phyloP scores from a whole-genome alignment of 352 stramenopile genomes.

The Globisporangium spinosum region DNA sequence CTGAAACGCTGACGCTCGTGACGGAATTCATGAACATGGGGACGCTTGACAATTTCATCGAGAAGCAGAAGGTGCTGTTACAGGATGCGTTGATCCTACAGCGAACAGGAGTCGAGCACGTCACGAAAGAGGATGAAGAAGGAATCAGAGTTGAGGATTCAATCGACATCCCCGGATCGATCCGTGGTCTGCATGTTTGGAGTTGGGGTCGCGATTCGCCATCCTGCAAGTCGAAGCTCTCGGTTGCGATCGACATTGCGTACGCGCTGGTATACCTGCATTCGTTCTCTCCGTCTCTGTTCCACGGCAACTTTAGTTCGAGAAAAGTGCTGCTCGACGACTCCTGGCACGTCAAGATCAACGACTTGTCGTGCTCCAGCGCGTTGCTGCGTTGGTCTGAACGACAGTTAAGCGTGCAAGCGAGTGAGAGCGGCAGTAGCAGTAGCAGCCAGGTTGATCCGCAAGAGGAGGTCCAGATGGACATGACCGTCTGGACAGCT shows the following conservation, averaged over 20 bases:
- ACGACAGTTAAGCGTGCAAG: slow-evolving; percentile 17
- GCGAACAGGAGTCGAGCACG: slow-evolving; percentile 2
- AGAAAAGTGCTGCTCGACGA: slow-evolving; percentile 39
- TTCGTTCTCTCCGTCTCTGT: slow-evolving; percentile 31
- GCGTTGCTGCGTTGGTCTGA: slow-evolving; percentile 36
- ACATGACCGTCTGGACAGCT: slow-evolving; percentile 48
- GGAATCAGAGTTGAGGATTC: background rate
- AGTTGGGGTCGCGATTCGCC: slow-evolving; percentile 25
- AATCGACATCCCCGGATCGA: background rate
- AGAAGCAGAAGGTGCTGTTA: slow-evolving; percentile 24
- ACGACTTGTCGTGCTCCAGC: slow-evolving; percentile 39
- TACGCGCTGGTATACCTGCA: slow-evolving; percentile 46
- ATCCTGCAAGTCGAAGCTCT: slow-evolving; percentile 34
- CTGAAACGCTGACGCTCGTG: slow-evolving; percentile 27
- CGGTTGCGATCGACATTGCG: slow-evolving; percentile 37
- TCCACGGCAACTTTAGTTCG: slow-evolving; percentile 45
- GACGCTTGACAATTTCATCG: slow-evolving; percentile 37
- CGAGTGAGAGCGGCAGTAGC: background rate
- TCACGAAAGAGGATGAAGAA: slow-evolving; percentile 4
- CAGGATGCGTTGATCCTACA: slow-evolving; percentile 12
- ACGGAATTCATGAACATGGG: slow-evolving; percentile 38
- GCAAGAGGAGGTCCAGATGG: slow-evolving; percentile 31
- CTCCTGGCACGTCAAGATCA: slow-evolving; percentile 41
- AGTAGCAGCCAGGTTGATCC: background rate
- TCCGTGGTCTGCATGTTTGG: slow-evolving; percentile 13